Base-by-base conservation (phyloP, 257 asterid genomes). In the Perilla frutescens region DNA sequence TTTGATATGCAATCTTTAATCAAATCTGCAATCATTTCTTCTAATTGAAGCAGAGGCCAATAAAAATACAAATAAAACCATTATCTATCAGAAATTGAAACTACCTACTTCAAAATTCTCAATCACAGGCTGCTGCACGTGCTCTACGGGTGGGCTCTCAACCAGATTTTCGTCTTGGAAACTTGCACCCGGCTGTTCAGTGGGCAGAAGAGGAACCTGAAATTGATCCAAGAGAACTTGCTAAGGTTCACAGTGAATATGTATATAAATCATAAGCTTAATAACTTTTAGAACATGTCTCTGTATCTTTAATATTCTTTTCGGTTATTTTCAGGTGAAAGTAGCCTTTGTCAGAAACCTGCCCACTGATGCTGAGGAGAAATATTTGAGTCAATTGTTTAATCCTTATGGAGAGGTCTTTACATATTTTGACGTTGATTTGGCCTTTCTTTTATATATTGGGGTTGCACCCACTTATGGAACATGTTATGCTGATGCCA, bases 111-210 rank as follows among this genome's bases (percentile, higher is more conserved):
- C 82, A 79, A 89, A 91, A 89, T 87, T 89, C 84, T 89, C 92
- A 56, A 91, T 82, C 90, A 91, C 98, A 93, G 98, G 96, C 97
- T 68, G 98, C 98, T 8, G 70, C 94, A 63, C 91, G 97, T 71
- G 97, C 96, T 54, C 80, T 80, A 45, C 84, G 98, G 70, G 91
- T 88, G 66, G 96, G 96, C 72, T 76, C 92, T 49, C 86, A 83
- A 83, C 86, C 92, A 12, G 96, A 87, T n/a, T 93, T 93, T 73
- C 84, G 91, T 74, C 91, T 93, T 51, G 98, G 97, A 63, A 87
- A 80, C 70, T 76, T 88, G 84, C 98, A 89, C 87, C 97, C 98
- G 48, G 74, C 84, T 83, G 91, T 93, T 76, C 87, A 88, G 78
- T 93, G 98, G 98, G 98, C 96, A 58, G 97, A 93, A 83, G 91